These are phyloP conservation scores for Oxytropis ochrocephala DNA, from an alignment of 306 rosid genomes.

Conservation along the genomic window DNA sequence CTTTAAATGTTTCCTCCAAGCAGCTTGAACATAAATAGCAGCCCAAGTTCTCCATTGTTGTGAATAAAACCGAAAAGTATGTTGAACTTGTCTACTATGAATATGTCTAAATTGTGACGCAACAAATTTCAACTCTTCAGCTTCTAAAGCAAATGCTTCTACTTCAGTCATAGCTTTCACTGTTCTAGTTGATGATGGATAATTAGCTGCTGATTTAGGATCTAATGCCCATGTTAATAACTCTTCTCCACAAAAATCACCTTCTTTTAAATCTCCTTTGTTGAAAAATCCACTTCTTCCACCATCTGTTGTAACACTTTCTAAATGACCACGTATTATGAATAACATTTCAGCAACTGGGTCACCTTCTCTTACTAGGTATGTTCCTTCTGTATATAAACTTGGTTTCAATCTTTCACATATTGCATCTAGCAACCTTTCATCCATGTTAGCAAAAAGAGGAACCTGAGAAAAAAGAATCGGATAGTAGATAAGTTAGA, in stretches of 20 bases:
- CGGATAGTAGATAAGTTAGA: no score
- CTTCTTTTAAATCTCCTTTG: constrained; percentile 59
- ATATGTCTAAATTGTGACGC: constrained; percentile 75
- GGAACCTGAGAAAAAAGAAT: constrained; percentile 46
- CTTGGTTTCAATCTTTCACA: constrained; percentile 81
- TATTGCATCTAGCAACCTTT: constrained; percentile 77
- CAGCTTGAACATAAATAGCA: constrained; percentile 68
- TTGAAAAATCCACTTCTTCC: constrained; percentile 89
- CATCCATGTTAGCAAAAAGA: constrained; percentile 78
- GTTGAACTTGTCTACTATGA: constrained; percentile 77
- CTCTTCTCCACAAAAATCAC: constrained; percentile 58
- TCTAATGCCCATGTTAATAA: constrained; percentile 52
- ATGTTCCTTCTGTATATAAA: constrained; percentile 56
- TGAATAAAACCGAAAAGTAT: constrained; percentile 42
- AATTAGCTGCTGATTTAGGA: constrained; percentile 60
- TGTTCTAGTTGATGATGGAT: constrained; percentile 76
- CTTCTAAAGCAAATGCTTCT: constrained; percentile 82
- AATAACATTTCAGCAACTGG: constrained; percentile 78
- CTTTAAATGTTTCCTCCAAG: constrained; percentile 54
- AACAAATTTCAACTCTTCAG: constrained; percentile 76
- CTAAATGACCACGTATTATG: constrained; percentile 77
- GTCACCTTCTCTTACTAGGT: constrained; percentile 77
- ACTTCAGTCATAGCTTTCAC: constrained; percentile 74
- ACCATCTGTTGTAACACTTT: constrained; percentile 79
- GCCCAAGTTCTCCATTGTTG: constrained; percentile 79